Percentiles rank a stretch among this genome's conserved stretches.
Evolutionary conservation across 2,329 filamentous ascomycete species (phyloP).

Genomic region (Botrytis hyacinthi): DNA sequence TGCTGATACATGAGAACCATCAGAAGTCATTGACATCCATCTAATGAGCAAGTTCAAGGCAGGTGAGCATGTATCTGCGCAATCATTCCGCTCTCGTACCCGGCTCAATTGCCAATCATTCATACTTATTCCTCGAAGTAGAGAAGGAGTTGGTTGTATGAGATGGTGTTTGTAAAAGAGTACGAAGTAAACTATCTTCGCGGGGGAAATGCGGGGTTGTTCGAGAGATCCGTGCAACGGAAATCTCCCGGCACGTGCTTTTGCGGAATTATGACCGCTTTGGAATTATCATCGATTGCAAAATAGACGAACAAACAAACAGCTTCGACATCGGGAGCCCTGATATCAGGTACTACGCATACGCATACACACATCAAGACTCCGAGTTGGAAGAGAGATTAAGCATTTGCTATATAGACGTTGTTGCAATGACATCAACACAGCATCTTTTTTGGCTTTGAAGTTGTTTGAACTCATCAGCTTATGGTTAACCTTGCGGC

Average conservation of each 20-base stretch:
- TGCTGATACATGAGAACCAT: not conserved
- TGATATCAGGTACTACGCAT: not conserved
- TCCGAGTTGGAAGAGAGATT: not conserved
- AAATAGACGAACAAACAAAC: not conserved
- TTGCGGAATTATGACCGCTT: not conserved
- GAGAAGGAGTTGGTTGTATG: not conserved
- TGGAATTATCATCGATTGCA: not conserved
- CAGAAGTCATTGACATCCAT: not conserved
- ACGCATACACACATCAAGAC: rapidly evolving
- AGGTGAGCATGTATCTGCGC: not conserved
- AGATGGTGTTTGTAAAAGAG: not conserved
- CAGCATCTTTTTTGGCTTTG: not conserved
- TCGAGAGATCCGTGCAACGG: not conserved
- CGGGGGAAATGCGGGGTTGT: not conserved
- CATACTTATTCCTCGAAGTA: too few relatives aligned
- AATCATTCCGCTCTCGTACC: not conserved
- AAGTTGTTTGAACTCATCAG: not conserved
- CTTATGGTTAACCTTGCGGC: not conserved
- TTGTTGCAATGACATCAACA: not conserved
- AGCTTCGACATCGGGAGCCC: not conserved
- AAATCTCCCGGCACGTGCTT: not conserved
- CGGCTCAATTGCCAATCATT: not conserved
- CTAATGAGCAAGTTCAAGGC: not conserved
- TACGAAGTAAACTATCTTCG: too few relatives aligned
- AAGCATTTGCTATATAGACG: not conserved